Percentiles rank a stretch among this genome's conserved stretches.
These are phyloP conservation scores for Parathielavia hyrcaniae DNA, from an alignment of 495 filamentous ascomycete species.

Conservation along the genomic window DNA sequence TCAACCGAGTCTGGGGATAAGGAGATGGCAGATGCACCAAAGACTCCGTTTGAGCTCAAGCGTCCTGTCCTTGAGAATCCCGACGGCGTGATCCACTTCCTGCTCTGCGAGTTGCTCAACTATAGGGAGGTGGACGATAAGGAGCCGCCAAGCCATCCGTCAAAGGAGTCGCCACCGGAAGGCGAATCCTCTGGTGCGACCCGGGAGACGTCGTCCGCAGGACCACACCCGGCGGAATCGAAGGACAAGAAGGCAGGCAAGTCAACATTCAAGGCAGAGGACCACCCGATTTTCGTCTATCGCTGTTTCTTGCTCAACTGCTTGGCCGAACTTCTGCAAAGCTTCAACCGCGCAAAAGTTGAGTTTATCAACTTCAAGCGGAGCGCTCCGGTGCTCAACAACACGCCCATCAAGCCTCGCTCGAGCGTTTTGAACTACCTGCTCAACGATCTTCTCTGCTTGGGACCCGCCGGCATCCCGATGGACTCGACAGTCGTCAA, in stretches of 20 bases:
- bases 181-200: conserved; percentile 19
- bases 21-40: conserved; percentile 54
- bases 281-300: conserved; percentile 94
- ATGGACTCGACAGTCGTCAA: conserved; percentile 67
- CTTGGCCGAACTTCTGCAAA: conserved; percentile 84
- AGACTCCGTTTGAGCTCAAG: conserved; percentile 60
- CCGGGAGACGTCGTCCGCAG: conserved; percentile 25
- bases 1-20: conserved; percentile 48
- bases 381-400: conserved; percentile 66
- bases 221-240: conserved; percentile 24
- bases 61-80: conserved; percentile 84
- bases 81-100: conserved; percentile 91
- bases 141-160: conserved; percentile 43
- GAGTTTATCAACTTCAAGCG: conserved; percentile 99
- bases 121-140: conserved; percentile 89
- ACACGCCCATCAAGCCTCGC: conserved; percentile 88
- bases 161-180: conserved; percentile 46
- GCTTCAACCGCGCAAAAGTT: conserved; percentile 88
- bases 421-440: conserved; percentile 92
- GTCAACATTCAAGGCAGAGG: conserved; percentile 76
- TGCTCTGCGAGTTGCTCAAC: conserved; percentile 87
- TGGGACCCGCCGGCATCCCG: conserved; percentile 62
- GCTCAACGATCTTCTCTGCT: conserved; percentile 73
- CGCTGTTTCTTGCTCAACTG: conserved; percentile 93
- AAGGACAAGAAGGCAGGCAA: conserved; percentile 65